Evolutionary conservation across 2,329 filamentous ascomycete species (phyloP), one percentile per base, ranked within the genome.

Genomic region (Tolypocladium endophyticum): DNA sequence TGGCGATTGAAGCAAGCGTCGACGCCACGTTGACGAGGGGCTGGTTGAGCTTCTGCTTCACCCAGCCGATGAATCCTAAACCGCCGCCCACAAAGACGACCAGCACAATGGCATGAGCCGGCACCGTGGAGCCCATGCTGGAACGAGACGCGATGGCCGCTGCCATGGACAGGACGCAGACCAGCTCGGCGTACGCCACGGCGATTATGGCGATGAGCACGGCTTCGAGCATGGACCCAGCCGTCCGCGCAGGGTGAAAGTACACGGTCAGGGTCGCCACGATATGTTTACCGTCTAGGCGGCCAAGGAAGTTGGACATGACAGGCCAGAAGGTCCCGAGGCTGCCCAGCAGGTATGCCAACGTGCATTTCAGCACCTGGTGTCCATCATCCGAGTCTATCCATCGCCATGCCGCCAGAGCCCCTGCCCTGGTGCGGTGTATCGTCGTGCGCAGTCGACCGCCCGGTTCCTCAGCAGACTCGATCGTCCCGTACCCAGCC

Each of bases 201-300:
- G 92, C 92, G 39, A 88, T 79, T 43, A 89, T 75, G 7, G 90
- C 90, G 60, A 94, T 85, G 39, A 92, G 75, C 14, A 88, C 83
- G 3, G 92, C 92, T 73, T 96, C 90, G 60, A 90, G 82, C 91
- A 97, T 96, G 64, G 89, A 94, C 0, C 93, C 93, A 33, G 87
- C 84, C 23, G 90, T 90, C 60, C 93, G 82, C 7, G 91, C 90
- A 5, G 93, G 92, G 71, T 97, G 92, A 68, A 97, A 97, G 70
- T 96, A 97, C 14, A 97, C 92, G 0, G 91, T 95, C 60, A 97
- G 85, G 2, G 93, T 97, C 38, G 92, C 92, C 57, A 96, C 91
- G 69, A 96, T 87, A 73, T 97, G 93, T 70, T 97, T 97, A 57
- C 91, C 91, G 74, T 96, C 92, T 69, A 92, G 88, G 63, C 87